A percentile compares a stretch with the other conserved stretches of the same genome.
phyloP scores from a whole-genome alignment of 805 yeast genomes.

The Candida manassasensis region DNA sequence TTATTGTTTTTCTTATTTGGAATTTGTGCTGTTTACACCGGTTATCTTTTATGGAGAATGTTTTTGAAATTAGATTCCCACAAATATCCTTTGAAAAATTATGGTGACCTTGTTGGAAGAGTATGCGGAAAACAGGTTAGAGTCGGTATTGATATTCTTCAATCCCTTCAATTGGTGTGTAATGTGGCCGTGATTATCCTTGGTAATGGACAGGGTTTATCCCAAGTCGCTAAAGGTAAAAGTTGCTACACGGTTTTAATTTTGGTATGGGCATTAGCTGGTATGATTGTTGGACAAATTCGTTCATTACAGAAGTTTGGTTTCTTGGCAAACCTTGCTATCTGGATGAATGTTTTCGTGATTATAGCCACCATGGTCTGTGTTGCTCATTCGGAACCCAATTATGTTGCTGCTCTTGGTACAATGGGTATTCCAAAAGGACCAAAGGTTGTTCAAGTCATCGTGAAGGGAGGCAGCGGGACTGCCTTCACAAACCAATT shows the following conservation, averaged over 20 bases:
- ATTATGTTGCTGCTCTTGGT: conserved; percentile 23
- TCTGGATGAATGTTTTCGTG: conserved; percentile 44
- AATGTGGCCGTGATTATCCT: conserved; percentile 41
- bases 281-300: conserved; percentile 41
- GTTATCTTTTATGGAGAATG: conserved; percentile 31
- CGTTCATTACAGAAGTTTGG: conserved; percentile 35
- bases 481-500: conserved; percentile 19
- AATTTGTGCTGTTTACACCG: conserved; percentile 38
- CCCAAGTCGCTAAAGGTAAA: conserved; percentile 30
- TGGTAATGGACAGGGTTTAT: conserved; percentile 39
- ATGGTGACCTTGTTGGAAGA: conserved; percentile 39
- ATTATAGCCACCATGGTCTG: conserved; percentile 42
- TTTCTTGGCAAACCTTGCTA: conserved; percentile 40
- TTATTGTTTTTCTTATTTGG: conserved; percentile 39
- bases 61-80: conserved; percentile 36
- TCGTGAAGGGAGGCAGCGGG: conserved; percentile 22
- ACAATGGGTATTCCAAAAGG: conserved; percentile 13
- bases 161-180: conserved; percentile 38
- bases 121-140: conserved; percentile 31
- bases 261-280: conserved; percentile 40
- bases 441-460: conserved; percentile 17
- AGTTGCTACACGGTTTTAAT: conserved; percentile 39
- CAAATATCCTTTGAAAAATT: conserved; percentile 40
- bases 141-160: conserved; percentile 30
- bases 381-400: conserved; percentile 29